Conservation (phyloP, 2,329 filamentous ascomycete genomes). For the Hortaea sp. region DNA sequence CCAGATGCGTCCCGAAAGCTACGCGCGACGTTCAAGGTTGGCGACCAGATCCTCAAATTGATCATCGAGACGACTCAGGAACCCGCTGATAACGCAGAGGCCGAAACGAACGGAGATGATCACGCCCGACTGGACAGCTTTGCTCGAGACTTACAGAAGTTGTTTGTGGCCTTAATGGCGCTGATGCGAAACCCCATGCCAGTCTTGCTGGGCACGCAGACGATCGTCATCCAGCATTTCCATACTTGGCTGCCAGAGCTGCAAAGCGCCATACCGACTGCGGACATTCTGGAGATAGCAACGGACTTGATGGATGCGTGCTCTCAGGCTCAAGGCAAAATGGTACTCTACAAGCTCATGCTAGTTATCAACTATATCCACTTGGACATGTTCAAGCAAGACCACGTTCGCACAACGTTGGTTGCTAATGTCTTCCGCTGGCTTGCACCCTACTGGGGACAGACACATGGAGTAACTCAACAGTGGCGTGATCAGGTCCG, state of each 20-base stretch:
- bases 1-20: slow-evolving; percentile 74
- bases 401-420: slow-evolving; percentile 54
- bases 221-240: slow-evolving; percentile 88
- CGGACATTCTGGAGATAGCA: slow-evolving; percentile 83
- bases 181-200: slow-evolving; percentile 84
- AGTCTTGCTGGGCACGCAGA: slow-evolving; percentile 85
- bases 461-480: slow-evolving; percentile 57
- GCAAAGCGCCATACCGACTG: slow-evolving; percentile 60
- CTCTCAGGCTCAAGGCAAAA: slow-evolving; percentile 74
- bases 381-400: slow-evolving; percentile 68
- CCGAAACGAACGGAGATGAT: slow-evolving; percentile 64
- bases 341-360: slow-evolving; percentile 84
- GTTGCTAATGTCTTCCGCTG: slow-evolving; percentile 67
- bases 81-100: slow-evolving; percentile 25
- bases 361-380: slow-evolving; percentile 86
- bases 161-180: slow-evolving; percentile 81
- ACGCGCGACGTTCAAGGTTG: slow-evolving; percentile 88
- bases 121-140: slow-evolving; percentile 65
- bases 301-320: slow-evolving; percentile 93
- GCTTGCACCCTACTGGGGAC: slow-evolving; percentile 91
- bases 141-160: slow-evolving; percentile 68
- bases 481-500: slow-evolving; percentile 91
- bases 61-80: slow-evolving; percentile 81
- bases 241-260: slow-evolving; percentile 96
- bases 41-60: slow-evolving; percentile 85